Percentiles rank a stretch among this genome's conserved stretches.
These are phyloP conservation scores for Debaryomyces sp. DNA, from an alignment of 1,139 yeast species.

Conservation along the genomic window DNA sequence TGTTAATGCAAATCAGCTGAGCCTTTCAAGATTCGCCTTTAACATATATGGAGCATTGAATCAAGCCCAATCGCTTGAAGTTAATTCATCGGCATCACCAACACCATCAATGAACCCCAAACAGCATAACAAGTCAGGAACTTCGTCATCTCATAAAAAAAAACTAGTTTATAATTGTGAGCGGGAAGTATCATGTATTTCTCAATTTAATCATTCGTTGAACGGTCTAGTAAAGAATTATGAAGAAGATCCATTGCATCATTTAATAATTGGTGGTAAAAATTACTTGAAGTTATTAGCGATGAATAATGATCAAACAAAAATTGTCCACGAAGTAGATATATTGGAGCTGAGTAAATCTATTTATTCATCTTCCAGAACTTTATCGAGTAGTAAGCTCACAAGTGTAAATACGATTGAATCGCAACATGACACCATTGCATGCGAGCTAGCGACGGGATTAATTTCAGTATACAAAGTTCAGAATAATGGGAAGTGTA, in stretches of 20 bases:
- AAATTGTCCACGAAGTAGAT: conserved; percentile 43
- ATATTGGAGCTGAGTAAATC: conserved; percentile 49
- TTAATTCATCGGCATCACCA: conserved; percentile 22
- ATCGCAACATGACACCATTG: conserved; percentile 36
- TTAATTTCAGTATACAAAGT: conserved; percentile 36
- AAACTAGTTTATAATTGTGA: conserved; percentile 30
- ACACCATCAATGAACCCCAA: conserved; percentile 17
- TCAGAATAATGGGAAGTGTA: conserved; percentile 38
- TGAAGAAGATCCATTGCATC: conserved; percentile 28
- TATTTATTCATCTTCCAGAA: conserved; percentile 45
- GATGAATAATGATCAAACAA: conserved; percentile 42
- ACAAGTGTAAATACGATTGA: conserved; percentile 46
- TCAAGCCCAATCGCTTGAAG: conserved; percentile 18
- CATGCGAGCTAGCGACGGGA: conserved; percentile 49
- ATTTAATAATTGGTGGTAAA: conserved; percentile 62
- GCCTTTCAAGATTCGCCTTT: conserved; percentile 37
- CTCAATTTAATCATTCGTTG: conserved; percentile 26
- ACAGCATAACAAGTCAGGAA: conserved; percentile 11
- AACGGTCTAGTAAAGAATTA: conserved; percentile 7
- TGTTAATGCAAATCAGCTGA: conserved; percentile 20
- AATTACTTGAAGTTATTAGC: conserved; percentile 55
- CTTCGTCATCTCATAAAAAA: conserved; percentile 9
- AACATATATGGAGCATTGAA: conserved; percentile 35
- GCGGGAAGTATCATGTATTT: conserved; percentile 29
- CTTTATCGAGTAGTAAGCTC: conserved; percentile 35